A percentile compares a stretch with the other conserved stretches of the same genome.
These are phyloP conservation scores for Xylaria castorea DNA, from an alignment of 495 filamentous ascomycete genomes.

Conservation along the genomic window DNA sequence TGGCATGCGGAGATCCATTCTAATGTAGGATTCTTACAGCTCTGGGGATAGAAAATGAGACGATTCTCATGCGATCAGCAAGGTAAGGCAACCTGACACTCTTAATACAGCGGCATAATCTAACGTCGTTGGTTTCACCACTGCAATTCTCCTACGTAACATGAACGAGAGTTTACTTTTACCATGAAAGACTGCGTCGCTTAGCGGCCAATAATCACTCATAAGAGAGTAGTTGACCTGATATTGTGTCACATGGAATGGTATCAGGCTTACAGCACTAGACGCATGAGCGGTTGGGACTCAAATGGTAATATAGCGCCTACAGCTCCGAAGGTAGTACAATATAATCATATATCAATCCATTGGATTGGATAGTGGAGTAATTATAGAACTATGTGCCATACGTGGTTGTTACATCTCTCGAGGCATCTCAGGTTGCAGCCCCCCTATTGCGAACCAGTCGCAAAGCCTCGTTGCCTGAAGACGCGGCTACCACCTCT, in stretches of 20 bases:
- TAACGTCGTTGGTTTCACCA: neutral
- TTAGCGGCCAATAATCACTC: neutral
- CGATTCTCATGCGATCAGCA: neutral
- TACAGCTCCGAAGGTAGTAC: neutral
- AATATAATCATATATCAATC: neutral
- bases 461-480: constrained; percentile 7
- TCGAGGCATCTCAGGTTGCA: neutral
- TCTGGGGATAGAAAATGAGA: neutral
- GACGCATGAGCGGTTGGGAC: neutral
- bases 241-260: neutral
- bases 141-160: neutral
- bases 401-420: neutral
- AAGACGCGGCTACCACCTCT: neutral
- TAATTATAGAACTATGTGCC: neutral
- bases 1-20: neutral
- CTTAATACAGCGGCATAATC: neutral
- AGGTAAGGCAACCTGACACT: neutral
- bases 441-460: neutral
- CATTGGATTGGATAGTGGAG: neutral
- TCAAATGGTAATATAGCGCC: neutral
- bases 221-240: neutral
- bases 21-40: neutral
- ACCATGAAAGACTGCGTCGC: neutral
- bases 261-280: neutral
- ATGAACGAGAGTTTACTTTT: neutral